Conservation (phyloP, 2,329 filamentous ascomycete genomes). For the Monascus ruber region DNA sequence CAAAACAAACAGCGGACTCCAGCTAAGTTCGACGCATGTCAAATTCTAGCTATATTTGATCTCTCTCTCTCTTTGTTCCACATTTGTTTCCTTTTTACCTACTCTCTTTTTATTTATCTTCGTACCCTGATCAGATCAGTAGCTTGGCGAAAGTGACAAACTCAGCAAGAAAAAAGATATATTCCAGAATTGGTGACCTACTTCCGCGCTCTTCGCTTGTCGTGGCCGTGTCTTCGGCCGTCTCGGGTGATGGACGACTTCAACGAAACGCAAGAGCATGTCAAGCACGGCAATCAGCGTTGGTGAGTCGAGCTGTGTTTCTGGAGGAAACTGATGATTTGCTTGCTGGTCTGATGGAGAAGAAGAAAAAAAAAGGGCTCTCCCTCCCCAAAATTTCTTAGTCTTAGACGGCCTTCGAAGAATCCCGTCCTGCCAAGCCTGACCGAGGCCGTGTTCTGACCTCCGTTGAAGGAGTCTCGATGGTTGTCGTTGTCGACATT, state of each 20-base stretch:
- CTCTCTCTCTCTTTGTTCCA: constrained; percentile 5
- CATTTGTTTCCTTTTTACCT: constrained; percentile 8
- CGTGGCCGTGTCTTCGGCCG: not conserved
- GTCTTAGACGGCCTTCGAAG: no score
- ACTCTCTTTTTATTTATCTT: constrained; percentile 11
- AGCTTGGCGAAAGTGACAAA: constrained; percentile 15
- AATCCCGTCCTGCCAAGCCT: no score
- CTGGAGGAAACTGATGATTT: constrained; percentile 8
- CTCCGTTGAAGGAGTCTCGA: no score
- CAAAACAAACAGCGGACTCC: constrained; percentile 14
- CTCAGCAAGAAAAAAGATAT: constrained; percentile 2
- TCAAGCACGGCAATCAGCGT: constrained; percentile 4
- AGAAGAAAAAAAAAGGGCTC: not conserved
- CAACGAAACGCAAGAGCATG: not conserved
- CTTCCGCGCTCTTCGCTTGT: not conserved
- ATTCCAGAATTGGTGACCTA: not conserved
- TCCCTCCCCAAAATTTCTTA: no score
- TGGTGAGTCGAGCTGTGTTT: constrained; percentile 12
- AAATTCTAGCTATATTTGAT: constrained; percentile 19
- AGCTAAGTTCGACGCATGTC: constrained; percentile 29
- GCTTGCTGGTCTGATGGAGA: not conserved
- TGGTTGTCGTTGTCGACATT: no score
- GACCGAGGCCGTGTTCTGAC: no score
- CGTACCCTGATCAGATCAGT: constrained; percentile 24
- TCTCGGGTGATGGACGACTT: not conserved